A percentile compares a stretch with the other conserved stretches of the same genome.
These are phyloP conservation scores for Mimosa pudica DNA, from an alignment of 306 rosid genomes.

Conservation along the genomic window DNA sequence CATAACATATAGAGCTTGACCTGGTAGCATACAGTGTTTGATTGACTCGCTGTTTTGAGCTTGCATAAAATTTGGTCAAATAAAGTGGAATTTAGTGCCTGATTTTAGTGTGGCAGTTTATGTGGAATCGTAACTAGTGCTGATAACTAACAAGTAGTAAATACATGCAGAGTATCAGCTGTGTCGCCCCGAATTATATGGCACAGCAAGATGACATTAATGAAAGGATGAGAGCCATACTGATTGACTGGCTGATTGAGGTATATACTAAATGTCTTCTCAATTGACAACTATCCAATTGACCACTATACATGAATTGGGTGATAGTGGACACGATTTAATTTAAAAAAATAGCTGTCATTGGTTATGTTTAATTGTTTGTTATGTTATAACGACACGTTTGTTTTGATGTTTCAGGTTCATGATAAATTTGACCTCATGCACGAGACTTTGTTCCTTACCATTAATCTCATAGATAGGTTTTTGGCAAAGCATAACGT, in stretches of 20 bases:
- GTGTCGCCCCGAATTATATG: slow-evolving; percentile 73
- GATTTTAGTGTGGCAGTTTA: background rate
- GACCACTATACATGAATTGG: slow-evolving; percentile 33
- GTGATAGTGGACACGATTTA: slow-evolving; percentile 29
- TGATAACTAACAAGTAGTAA: slow-evolving; percentile 28
- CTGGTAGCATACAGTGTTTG: background rate
- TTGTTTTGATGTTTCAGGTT: slow-evolving; percentile 58
- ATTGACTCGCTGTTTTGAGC: background rate
- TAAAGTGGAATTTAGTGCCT: slow-evolving; percentile 5
- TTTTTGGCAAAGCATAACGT: slow-evolving; percentile 66
- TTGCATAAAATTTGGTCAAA: background rate
- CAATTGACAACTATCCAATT: slow-evolving; percentile 19
- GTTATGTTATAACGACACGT: slow-evolving; percentile 3
- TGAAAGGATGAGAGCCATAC: slow-evolving; percentile 94
- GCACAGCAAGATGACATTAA: slow-evolving; percentile 77
- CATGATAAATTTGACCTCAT: slow-evolving; percentile 94
- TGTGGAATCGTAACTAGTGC: slow-evolving; percentile 14
- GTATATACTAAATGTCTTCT: slow-evolving; percentile 40
- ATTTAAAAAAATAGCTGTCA: background rate
- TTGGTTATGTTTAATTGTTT: background rate
- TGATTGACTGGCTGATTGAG: slow-evolving; percentile 98
- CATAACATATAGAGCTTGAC: background rate
- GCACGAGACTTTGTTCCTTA: slow-evolving; percentile 91
- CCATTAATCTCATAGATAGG: slow-evolving; percentile 78
- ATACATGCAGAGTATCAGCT: slow-evolving; percentile 60